phyloP scores from a whole-genome alignment of 352 stramenopile species.

The Phytophthora quininea region DNA sequence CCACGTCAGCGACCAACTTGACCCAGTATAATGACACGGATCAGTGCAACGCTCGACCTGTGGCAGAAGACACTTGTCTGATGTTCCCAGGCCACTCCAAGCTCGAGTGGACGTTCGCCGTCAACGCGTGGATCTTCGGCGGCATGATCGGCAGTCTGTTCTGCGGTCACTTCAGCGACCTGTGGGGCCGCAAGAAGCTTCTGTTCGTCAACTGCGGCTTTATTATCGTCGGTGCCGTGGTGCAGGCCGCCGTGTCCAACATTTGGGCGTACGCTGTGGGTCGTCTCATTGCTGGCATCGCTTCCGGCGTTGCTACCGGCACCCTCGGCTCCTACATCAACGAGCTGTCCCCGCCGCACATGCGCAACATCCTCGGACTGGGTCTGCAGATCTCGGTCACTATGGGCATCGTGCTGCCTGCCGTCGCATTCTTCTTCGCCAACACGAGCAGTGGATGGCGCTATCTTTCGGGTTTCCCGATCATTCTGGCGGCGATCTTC shows the following conservation, averaged over 20 bases:
- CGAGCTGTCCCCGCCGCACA: constrained; percentile 37
- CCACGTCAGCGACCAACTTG: constrained; percentile 55
- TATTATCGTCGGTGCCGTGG: constrained; percentile 40
- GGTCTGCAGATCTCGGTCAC: constrained; percentile 54
- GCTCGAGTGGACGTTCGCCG: constrained; percentile 24
- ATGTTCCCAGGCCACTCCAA: constrained; percentile 28
- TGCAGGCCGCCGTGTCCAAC: constrained; percentile 34
- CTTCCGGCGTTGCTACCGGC: constrained; percentile 32
- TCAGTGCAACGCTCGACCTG: constrained; percentile 22
- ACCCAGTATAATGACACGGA: constrained; percentile 34
- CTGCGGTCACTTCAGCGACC: constrained; percentile 23
- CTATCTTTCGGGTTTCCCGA: constrained; percentile 35
- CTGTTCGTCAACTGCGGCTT: constrained; percentile 34
- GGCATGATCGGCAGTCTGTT: constrained; percentile 28
- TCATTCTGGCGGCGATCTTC: constrained; percentile 50
- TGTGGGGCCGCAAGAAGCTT: constrained; percentile 28
- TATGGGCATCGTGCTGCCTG: constrained; percentile 52
- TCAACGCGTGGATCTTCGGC: constrained; percentile 28
- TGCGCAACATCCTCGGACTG: constrained; percentile 25
- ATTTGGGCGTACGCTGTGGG: constrained; percentile 39
- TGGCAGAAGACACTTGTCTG: constrained; percentile 23
- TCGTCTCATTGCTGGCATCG: constrained; percentile 24
- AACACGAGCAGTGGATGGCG: constrained; percentile 55
- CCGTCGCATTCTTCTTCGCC: constrained; percentile 61
- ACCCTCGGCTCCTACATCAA: constrained; percentile 51